Evolutionary conservation across 495 filamentous ascomycete species (phyloP).

Genomic region (Penicillium bovifimosum): DNA sequence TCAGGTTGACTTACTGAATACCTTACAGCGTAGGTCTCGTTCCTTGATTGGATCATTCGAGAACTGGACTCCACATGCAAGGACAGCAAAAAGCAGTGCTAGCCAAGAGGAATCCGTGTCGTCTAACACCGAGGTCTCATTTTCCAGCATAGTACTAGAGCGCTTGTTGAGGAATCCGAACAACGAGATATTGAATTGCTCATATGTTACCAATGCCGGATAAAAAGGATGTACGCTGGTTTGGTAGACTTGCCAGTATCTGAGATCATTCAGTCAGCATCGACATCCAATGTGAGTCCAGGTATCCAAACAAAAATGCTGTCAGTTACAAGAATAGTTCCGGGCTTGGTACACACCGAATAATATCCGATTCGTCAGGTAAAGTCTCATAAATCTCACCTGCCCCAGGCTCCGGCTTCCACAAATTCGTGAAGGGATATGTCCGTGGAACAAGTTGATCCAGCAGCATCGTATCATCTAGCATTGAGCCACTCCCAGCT

Average conservation of each 20-base stretch:
- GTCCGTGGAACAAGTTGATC: conserved; percentile 21
- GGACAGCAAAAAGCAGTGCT: conserved; percentile 57
- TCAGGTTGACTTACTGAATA: conserved; percentile 33
- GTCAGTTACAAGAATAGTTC: not conserved
- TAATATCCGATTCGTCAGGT: conserved; percentile 22
- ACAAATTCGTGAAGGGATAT: conserved; percentile 25
- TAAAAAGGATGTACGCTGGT: conserved; percentile 20
- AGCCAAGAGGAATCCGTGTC: conserved; percentile 14
- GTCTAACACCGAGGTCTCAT: not conserved
- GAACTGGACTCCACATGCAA: conserved; percentile 68
- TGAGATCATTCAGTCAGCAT: not conserved
- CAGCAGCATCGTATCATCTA: conserved; percentile 12
- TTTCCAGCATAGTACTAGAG: not conserved
- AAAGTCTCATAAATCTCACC: conserved; percentile 20
- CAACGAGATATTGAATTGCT: conserved; percentile 14
- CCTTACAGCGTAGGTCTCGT: conserved; percentile 45
- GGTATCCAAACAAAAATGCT: not conserved
- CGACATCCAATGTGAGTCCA: not conserved
- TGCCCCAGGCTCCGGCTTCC: conserved; percentile 14
- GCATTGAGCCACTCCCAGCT: not conserved
- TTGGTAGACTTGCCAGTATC: conserved; percentile 25
- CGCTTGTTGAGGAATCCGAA: conserved; percentile 20
- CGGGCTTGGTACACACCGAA: conserved; percentile 14
- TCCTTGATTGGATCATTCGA: conserved; percentile 55
- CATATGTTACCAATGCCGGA: conserved; percentile 15